Conservation (phyloP, 2,329 filamentous ascomycete species). For the Penicillium vulpinum region DNA sequence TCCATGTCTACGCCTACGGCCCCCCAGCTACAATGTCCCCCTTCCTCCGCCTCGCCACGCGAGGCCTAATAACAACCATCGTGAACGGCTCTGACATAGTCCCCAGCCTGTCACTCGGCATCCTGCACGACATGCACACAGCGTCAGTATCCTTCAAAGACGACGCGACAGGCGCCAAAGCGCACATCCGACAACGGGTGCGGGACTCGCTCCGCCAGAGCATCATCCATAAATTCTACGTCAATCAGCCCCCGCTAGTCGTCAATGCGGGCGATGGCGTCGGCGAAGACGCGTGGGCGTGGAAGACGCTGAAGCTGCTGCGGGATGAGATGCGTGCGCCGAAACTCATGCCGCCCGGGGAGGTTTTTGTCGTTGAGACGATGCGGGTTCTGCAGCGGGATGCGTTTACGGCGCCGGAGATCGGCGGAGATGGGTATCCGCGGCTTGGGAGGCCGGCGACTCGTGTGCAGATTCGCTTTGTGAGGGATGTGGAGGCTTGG, state of each 20-base stretch:
- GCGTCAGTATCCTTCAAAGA: slow-evolving; percentile 71
- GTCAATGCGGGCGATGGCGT: slow-evolving; percentile 51
- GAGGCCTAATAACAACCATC: slow-evolving; percentile 72
- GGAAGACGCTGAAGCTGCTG: slow-evolving; percentile 65
- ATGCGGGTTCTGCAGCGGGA: slow-evolving; percentile 67
- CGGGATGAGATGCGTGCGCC: slow-evolving; percentile 66
- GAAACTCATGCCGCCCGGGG: slow-evolving; percentile 73
- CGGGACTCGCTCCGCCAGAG: slow-evolving; percentile 66
- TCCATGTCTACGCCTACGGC: slow-evolving; percentile 79
- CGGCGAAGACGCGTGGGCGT: slow-evolving; percentile 69
- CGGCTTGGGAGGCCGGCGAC: slow-evolving; percentile 65
- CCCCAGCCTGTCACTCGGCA: slow-evolving; percentile 70
- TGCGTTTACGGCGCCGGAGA: slow-evolving; percentile 54
- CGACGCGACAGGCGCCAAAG: slow-evolving; percentile 66
- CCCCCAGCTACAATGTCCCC: slow-evolving; percentile 72
- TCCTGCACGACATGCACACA: slow-evolving; percentile 73
- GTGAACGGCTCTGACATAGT: slow-evolving; percentile 74
- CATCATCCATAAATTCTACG: slow-evolving; percentile 63
- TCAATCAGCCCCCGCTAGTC: slow-evolving; percentile 46
- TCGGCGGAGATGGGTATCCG: slow-evolving; percentile 43
- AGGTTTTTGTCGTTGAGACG: slow-evolving; percentile 72
- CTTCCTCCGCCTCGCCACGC: slow-evolving; percentile 66
- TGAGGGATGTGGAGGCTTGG: slow-evolving; percentile 67
- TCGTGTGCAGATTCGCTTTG: slow-evolving; percentile 68
- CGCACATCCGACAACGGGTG: slow-evolving; percentile 65